Base-by-base conservation (phyloP, 108 stramenopile genomes). In the Fistulifera pelliculosa region DNA sequence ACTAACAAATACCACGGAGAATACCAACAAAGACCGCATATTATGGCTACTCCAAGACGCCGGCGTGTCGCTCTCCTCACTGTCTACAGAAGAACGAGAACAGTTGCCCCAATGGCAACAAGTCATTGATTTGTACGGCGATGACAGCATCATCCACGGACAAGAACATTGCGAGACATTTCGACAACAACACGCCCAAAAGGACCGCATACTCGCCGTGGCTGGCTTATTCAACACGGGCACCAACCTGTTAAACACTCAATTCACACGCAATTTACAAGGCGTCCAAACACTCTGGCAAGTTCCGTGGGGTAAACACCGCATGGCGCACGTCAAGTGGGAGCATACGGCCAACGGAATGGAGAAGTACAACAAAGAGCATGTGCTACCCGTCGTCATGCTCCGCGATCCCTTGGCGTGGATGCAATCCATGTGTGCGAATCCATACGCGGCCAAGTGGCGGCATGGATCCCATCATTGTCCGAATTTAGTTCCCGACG, bases 221-320 rank as follows among this genome's bases (percentile, higher is more conserved):
- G 76, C 77, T 0, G 72, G 76, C 23, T 67, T 85, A 58, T 93
- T 93, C 73, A 93, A 93, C 64, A 81, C 79, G 0, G 82, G 85
- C 2, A 86, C 93, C 21, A 90, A 94, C 48, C 13, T 26, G 15
- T 22, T 57, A 10, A 24, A 22, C 2, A 42, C 18, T 10, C 15
- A 17, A 22, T 44, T 57, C 41, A 15, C n/a, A 13, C n/a, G 26
- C 18, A 54, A 54, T 19, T 8, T 54, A 35, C 26, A 45, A 45
- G 31, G 31, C 31, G 8, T 35, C 8, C 3, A 35, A 35, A 35
- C 31, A 35, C 8, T 35, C 6, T 35, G 31, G 31, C 31, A 35
- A 45, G 44, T 45, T 19, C 44, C 44, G 6, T 45, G 44, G 44
- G 44, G 44, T 6, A 45, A 45, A 21, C 44, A 45, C 11, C 44